These are phyloP conservation scores for Nakazawaea peltata DNA, from an alignment of 805 yeast species.

Conservation along the genomic window DNA sequence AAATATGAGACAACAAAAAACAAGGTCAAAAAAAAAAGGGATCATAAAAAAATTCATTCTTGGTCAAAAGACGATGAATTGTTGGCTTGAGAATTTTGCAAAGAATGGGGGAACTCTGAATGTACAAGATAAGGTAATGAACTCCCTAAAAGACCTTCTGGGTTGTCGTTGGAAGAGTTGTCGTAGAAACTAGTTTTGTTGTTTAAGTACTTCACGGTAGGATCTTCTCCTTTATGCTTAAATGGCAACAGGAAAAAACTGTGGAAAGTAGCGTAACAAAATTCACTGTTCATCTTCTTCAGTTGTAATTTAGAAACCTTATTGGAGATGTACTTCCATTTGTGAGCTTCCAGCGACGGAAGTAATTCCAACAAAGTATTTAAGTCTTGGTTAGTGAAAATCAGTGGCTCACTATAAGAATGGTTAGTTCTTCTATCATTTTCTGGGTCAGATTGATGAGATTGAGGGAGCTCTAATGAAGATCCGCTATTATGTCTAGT, in stretches of 20 bases:
- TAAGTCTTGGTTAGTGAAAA: constrained; percentile 5
- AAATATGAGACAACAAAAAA: too few species aligned
- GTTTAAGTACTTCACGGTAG: constrained; percentile 6
- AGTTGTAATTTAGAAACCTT: constrained; percentile 7
- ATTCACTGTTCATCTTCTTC: constrained; percentile 10
- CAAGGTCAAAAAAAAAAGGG: not conserved
- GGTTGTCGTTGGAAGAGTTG: constrained; percentile 1
- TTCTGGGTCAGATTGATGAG: too few species aligned
- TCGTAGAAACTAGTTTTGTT: constrained; percentile 6
- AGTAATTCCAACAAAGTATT: constrained; percentile 2
- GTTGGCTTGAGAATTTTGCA: too few species aligned
- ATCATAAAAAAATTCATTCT: not conserved
- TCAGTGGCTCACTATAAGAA: too few species aligned
- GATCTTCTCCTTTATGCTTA: not conserved
- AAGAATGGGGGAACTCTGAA: not conserved
- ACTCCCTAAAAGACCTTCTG: constrained; percentile 8
- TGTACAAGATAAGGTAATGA: constrained; percentile 9
- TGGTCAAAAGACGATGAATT: too few species aligned
- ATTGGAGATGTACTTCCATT: constrained; percentile 10
- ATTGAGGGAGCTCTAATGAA: not conserved
- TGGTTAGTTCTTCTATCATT: too few species aligned
- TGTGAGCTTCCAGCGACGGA: constrained; percentile 7
- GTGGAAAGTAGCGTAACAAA: constrained; percentile 7
- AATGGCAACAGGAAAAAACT: constrained; percentile 7
- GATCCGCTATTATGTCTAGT: constrained; percentile 2